A percentile compares a stretch with the other conserved stretches of the same genome.
phyloP scores from a whole-genome alignment of 805 yeast species.

The Wickerhamiella kurtzmanii region DNA sequence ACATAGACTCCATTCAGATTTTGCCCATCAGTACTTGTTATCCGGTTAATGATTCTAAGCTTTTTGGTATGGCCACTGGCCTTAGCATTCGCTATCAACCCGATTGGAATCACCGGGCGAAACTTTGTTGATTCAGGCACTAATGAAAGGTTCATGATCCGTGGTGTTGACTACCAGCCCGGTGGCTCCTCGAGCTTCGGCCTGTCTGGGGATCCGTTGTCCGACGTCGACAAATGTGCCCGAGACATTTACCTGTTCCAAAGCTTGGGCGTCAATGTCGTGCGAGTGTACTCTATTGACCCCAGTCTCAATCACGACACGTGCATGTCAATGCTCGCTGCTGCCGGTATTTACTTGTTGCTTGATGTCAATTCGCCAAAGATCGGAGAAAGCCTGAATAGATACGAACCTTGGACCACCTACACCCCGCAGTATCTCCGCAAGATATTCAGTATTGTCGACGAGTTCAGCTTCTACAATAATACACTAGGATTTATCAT shows the following conservation, averaged over 20 bases:
- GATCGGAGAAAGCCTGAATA: slow-evolving; percentile 60
- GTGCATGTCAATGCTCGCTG: slow-evolving; percentile 84
- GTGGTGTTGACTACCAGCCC: slow-evolving; percentile 91
- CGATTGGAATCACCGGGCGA: slow-evolving; percentile 54
- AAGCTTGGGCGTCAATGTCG: slow-evolving; percentile 71
- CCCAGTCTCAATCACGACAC: slow-evolving; percentile 70
- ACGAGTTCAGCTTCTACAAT: slow-evolving; percentile 70
- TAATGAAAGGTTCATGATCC: slow-evolving; percentile 55
- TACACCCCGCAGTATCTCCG: slow-evolving; percentile 57
- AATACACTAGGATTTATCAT: slow-evolving; percentile 87
- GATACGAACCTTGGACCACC: slow-evolving; percentile 90
- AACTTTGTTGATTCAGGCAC: slow-evolving; percentile 68
- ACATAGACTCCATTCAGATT: not conserved
- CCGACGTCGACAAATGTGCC: slow-evolving; percentile 58
- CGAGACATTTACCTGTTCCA: slow-evolving; percentile 75
- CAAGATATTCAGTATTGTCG: slow-evolving; percentile 66
- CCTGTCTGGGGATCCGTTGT: slow-evolving; percentile 54
- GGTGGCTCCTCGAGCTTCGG: slow-evolving; percentile 73
- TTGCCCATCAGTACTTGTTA: no score
- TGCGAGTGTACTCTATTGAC: slow-evolving; percentile 77
- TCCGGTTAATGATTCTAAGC: no score
- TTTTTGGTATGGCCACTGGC: not conserved
- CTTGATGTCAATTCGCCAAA: slow-evolving; percentile 86
- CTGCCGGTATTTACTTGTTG: slow-evolving; percentile 84
- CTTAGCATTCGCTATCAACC: slow-evolving; percentile 32